phyloP scores from a whole-genome alignment of 441 rosid species.

The Sinapis alba region DNA sequence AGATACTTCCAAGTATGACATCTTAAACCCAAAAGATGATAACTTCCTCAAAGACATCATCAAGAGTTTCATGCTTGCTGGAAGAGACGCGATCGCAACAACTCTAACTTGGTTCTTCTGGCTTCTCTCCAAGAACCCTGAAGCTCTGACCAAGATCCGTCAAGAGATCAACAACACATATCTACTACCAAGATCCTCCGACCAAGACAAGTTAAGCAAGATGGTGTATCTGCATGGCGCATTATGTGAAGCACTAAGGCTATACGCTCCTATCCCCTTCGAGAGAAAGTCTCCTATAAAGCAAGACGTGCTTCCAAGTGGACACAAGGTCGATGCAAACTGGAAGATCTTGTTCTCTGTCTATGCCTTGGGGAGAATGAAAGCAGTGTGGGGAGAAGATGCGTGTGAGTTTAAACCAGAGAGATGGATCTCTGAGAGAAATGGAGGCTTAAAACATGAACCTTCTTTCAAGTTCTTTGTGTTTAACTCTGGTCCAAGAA shows the following conservation, averaged over 20 bases:
- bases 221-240: constrained; percentile 45
- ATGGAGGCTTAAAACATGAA: constrained; percentile 38
- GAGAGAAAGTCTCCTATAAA: constrained; percentile 30
- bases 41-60: constrained; percentile 48
- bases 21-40: constrained; percentile 25
- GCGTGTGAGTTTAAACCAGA: constrained; percentile 42
- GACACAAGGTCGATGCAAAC: constrained; percentile 30
- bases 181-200: background rate
- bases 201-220: constrained; percentile 19
- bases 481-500: constrained; percentile 46
- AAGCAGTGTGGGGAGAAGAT: constrained; percentile 41
- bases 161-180: constrained; percentile 38
- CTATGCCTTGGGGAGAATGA: constrained; percentile 43
- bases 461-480: constrained; percentile 42
- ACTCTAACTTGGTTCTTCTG: constrained; percentile 51
- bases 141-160: constrained; percentile 43
- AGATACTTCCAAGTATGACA: constrained; percentile 19
- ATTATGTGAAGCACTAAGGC: constrained; percentile 40
- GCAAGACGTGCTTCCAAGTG: constrained; percentile 45
- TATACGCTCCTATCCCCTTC: constrained; percentile 45
- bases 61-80: constrained; percentile 42
- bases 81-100: constrained; percentile 48
- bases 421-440: constrained; percentile 36
- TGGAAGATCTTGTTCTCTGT: constrained; percentile 36
- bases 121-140: constrained; percentile 43